phyloP scores from a whole-genome alignment of 2,329 filamentous ascomycete genomes.

The Arthrobotrys entomopaga region DNA sequence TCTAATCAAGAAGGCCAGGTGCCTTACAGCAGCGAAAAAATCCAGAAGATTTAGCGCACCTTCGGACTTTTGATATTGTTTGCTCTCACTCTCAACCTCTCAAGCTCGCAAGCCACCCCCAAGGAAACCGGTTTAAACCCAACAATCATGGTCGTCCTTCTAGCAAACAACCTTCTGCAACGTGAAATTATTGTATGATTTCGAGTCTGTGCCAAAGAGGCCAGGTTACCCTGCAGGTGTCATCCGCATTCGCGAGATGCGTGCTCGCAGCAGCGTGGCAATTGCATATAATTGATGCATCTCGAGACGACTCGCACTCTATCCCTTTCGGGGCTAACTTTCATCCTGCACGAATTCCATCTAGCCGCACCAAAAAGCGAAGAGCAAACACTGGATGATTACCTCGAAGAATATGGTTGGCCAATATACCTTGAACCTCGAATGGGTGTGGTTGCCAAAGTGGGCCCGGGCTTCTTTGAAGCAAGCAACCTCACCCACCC shows the following conservation, averaged over 20 bases:
- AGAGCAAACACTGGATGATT: slow-evolving; percentile 38
- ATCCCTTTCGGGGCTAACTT: slow-evolving; percentile 6
- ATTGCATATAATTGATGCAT: slow-evolving; percentile 1
- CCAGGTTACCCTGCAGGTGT: slow-evolving; percentile 47
- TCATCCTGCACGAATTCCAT: slow-evolving; percentile 24
- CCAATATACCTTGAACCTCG: neutral
- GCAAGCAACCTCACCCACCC: slow-evolving; percentile 19
- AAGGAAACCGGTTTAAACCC: slow-evolving; percentile 14
- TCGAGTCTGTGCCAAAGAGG: slow-evolving; percentile 31
- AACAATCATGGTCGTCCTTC: slow-evolving; percentile 23
- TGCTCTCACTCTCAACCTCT: slow-evolving; percentile 11
- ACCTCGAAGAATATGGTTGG: slow-evolving; percentile 19
- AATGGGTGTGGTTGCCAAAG: slow-evolving; percentile 2
- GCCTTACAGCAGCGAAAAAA: neutral
- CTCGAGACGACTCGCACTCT: slow-evolving; percentile 11
- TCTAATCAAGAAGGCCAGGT: slow-evolving; percentile 12
- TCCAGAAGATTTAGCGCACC: slow-evolving; percentile 8
- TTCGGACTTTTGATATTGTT: slow-evolving; percentile 45
- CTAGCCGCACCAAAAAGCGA: slow-evolving; percentile 35
- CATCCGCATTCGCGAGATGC: slow-evolving; percentile 35
- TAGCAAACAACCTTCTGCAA: slow-evolving; percentile 44
- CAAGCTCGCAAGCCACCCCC: slow-evolving; percentile 29
- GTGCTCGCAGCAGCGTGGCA: slow-evolving; percentile 10
- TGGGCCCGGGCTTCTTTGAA: slow-evolving; percentile 28
- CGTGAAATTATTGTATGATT: slow-evolving; percentile 38